phyloP scores from a whole-genome alignment of 1,139 yeast genomes.

The Waltiozyma sp. region DNA sequence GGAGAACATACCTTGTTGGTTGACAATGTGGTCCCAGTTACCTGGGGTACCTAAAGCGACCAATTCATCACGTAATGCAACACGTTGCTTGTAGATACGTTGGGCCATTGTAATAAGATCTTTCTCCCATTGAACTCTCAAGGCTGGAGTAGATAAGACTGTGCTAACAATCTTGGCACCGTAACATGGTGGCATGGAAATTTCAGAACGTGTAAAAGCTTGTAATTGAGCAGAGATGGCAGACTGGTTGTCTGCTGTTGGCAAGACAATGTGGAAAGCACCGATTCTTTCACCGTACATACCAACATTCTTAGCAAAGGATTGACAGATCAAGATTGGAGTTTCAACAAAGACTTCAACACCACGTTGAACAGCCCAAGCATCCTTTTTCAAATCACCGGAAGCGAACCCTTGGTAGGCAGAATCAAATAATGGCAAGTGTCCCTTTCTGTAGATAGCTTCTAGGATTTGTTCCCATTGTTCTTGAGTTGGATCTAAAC shows the following conservation, averaged over 20 bases:
- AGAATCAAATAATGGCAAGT: constrained; percentile 83
- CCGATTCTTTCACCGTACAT: constrained; percentile 98
- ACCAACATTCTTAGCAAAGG: constrained; percentile 96
- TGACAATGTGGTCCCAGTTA: constrained; percentile 85
- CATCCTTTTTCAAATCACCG: constrained; percentile 76
- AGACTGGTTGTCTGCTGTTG: constrained; percentile 28
- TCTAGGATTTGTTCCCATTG: constrained; percentile 73
- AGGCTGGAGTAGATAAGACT: constrained; percentile 53
- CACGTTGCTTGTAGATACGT: constrained; percentile 73
- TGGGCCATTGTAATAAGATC: constrained; percentile 86
- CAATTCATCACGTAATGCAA: constrained; percentile 48
- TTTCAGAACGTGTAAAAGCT: constrained; percentile 69
- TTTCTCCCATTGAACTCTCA: constrained; percentile 70
- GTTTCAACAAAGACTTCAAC: constrained; percentile 34
- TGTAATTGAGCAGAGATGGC: constrained; percentile 70
- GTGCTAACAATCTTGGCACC: constrained; percentile 89
- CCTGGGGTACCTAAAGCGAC: constrained; percentile 69
- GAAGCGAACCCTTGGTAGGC: constrained; percentile 98
- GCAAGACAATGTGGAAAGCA: constrained; percentile 66
- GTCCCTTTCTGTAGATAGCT: constrained; percentile 45
- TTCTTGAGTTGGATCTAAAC: constrained; percentile 80
- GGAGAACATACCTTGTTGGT: constrained; percentile 95
- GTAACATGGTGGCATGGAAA: constrained; percentile 91
- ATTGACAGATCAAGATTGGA: constrained; percentile 74
- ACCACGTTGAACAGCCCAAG: constrained; percentile 79